Conservation (phyloP, 2,329 filamentous ascomycete species). For the Tolypocladium nubicola region DNA sequence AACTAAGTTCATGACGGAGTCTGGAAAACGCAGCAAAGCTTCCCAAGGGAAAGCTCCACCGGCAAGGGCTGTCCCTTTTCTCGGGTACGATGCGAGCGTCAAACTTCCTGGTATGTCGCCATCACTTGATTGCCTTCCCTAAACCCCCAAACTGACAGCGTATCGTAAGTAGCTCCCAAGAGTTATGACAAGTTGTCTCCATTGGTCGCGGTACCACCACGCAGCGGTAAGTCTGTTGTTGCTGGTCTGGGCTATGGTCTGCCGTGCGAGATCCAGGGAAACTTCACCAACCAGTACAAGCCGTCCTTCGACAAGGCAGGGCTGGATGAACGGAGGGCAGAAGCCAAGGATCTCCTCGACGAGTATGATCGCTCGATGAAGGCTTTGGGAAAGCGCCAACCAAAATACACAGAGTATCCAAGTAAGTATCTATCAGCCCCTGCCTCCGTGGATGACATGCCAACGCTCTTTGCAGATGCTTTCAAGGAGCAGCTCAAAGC, state of each 20-base stretch:
- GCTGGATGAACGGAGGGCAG: slow-evolving; percentile 28
- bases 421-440: slow-evolving; percentile 14
- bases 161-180: slow-evolving; percentile 20
- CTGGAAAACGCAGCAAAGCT: slow-evolving; percentile 24
- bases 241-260: slow-evolving; percentile 27
- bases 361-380: slow-evolving; percentile 32
- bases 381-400: slow-evolving; percentile 28
- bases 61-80: slow-evolving; percentile 26
- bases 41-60: slow-evolving; percentile 26
- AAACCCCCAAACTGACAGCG: background rate
- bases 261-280: slow-evolving; percentile 33
- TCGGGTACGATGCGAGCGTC: slow-evolving; percentile 26
- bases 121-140: background rate
- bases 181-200: slow-evolving; percentile 34
- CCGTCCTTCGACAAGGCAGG: slow-evolving; percentile 27
- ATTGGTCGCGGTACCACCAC: slow-evolving; percentile 28
- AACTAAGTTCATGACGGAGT: slow-evolving; percentile 23
- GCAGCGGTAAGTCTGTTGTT: slow-evolving; percentile 26
- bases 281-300: slow-evolving; percentile 28
- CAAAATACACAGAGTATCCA: slow-evolving; percentile 36
- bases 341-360: slow-evolving; percentile 27
- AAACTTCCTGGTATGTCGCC: slow-evolving; percentile 23
- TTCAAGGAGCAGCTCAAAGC: slow-evolving; percentile 36
- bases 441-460: background rate
- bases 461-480: slow-evolving; percentile 16